phyloP scores from a whole-genome alignment of 768 basidiomycete species.

The Tylopilus intermedius region DNA sequence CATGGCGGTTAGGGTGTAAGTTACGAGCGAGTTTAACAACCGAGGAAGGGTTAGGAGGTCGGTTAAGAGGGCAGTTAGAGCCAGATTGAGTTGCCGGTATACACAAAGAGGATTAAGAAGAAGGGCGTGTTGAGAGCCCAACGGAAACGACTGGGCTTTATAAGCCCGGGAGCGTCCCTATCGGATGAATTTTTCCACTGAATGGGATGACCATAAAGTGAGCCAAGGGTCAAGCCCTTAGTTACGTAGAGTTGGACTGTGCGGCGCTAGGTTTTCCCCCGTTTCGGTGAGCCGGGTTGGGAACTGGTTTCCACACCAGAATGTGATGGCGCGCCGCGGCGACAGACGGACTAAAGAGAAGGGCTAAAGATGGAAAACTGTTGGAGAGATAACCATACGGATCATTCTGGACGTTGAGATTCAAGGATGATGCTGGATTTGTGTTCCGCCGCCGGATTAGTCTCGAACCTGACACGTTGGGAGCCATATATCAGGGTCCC shows the following conservation, averaged over 20 bases:
- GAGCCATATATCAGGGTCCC: conserved; percentile 13
- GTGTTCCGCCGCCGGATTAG: conserved; percentile 6
- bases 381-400: conserved; percentile 5
- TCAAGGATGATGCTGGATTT: background rate
- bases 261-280: conserved; percentile 9
- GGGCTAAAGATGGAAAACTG: conserved; percentile 8
- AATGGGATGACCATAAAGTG: conserved; percentile 9
- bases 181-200: conserved; percentile 13
- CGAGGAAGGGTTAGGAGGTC: too few species aligned
- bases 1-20: conserved; percentile 20
- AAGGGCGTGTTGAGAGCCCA: background rate
- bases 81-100: conserved; percentile 9
- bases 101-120: conserved; percentile 20
- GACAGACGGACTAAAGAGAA: conserved; percentile 19
- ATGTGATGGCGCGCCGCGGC: conserved; percentile 13
- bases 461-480: background rate
- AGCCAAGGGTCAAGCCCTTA: conserved; percentile 18
- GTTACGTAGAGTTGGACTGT: conserved; percentile 22
- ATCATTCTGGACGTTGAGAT: conserved; percentile 3
- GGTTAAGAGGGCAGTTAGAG: too few species aligned
- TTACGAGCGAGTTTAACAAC: background rate
- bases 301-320: conserved; percentile 6
- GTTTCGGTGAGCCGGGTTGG: conserved; percentile 6
- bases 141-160: conserved; percentile 11
- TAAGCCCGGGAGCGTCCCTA: conserved; percentile 14